Conservation (phyloP, 768 basidiomycete species). For the Phlebiopsis gigantea region DNA sequence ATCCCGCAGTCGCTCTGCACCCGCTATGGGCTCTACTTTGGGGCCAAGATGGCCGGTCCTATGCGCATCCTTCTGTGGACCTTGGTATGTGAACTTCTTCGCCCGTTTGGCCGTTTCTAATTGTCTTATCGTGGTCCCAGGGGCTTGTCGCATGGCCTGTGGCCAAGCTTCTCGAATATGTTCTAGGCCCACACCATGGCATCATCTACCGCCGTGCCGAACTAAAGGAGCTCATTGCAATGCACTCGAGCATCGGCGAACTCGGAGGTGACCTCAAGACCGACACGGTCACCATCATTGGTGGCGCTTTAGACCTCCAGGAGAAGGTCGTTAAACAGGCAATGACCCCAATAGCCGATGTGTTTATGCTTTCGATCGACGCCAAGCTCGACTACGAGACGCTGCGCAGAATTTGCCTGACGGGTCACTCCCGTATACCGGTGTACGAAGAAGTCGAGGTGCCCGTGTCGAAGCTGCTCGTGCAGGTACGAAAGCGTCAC, state of each 20-base stretch:
- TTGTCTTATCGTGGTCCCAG: conserved; percentile 30
- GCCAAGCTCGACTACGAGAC: conserved; percentile 78
- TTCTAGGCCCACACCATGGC: conserved; percentile 80
- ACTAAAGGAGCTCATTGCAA: conserved; percentile 85
- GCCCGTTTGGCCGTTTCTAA: background rate
- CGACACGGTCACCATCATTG: conserved; percentile 88
- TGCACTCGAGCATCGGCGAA: conserved; percentile 69
- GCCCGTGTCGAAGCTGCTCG: conserved; percentile 27
- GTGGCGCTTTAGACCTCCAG: conserved; percentile 84
- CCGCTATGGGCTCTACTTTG: conserved; percentile 83
- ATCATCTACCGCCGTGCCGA: conserved; percentile 84
- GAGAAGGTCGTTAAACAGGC: conserved; percentile 57
- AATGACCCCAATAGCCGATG: conserved; percentile 75
- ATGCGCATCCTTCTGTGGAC: conserved; percentile 64
- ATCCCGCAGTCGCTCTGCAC: conserved; percentile 93
- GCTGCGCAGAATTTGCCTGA: conserved; percentile 69
- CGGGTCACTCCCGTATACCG: conserved; percentile 82
- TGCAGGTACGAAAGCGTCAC: conserved; percentile 1
- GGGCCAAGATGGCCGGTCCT: conserved; percentile 78
- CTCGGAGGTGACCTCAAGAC: conserved; percentile 82
- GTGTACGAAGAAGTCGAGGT: conserved; percentile 84
- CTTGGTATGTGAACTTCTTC: conserved; percentile 39
- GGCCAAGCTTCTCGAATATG: conserved; percentile 64
- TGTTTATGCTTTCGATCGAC: conserved; percentile 87
- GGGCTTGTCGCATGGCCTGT: conserved; percentile 80